Percentiles rank a stretch among this genome's conserved stretches.
These are phyloP conservation scores for Emiliania huxleyi DNA, from an alignment of 78 protist species.

Conservation along the genomic window DNA sequence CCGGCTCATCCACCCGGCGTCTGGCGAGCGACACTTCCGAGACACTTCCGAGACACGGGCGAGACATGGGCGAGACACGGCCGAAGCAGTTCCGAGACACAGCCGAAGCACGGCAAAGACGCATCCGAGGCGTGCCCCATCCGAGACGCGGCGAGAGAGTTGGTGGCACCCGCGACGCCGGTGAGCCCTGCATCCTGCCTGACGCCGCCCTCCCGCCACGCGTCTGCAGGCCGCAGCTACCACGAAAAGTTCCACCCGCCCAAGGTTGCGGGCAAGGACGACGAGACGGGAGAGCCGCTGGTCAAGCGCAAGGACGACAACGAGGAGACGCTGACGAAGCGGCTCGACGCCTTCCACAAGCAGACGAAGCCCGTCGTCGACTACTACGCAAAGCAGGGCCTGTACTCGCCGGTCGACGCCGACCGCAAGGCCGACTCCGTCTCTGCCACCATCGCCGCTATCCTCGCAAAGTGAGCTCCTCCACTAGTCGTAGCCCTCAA, in stretches of 20 bases:
- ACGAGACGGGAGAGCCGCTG: slow-evolving; percentile 92
- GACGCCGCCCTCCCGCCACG: no score
- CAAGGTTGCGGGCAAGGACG: slow-evolving; percentile 47
- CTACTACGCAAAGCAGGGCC: slow-evolving; percentile 54
- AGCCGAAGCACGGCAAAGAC: no score
- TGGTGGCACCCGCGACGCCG: no score
- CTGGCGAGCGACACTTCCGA: no score
- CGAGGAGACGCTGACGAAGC: slow-evolving; percentile 49
- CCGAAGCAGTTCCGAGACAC: no score
- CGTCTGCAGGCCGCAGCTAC: slow-evolving; percentile 90
- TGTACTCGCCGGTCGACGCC: slow-evolving; percentile 20
- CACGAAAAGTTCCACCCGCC: slow-evolving; percentile 65
- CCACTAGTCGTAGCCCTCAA: no score
- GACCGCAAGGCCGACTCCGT: slow-evolving; percentile 11
- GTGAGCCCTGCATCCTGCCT: no score
- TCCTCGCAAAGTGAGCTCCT: neutral
- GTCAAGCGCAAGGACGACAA: slow-evolving; percentile 88
- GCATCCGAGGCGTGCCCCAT: no score
- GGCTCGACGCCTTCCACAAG: slow-evolving; percentile 66
- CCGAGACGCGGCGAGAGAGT: no score
- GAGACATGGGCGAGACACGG: no score
- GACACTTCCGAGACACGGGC: no score
- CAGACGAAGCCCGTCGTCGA: slow-evolving; percentile 57
- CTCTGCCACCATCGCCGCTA: neutral
- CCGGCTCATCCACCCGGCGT: slow-evolving; percentile 81